Base-by-base conservation (phyloP, 1,284 basidiomycete species). In the Ustilago nuda region DNA sequence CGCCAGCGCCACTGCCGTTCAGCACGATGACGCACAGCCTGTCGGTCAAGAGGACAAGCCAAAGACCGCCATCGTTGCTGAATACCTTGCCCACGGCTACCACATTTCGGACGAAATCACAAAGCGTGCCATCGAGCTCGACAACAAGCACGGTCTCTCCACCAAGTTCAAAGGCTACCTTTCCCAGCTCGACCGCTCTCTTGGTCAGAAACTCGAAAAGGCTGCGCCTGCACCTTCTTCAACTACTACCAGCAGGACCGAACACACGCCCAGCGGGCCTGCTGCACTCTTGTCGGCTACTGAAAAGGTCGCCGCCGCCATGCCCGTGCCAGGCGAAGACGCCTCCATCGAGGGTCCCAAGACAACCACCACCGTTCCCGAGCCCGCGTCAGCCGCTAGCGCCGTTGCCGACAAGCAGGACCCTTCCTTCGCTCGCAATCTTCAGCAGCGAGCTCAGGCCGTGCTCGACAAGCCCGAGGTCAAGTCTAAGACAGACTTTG, bases 21-120 rank as follows among this genome's bases (percentile, higher is more conserved):
- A 54, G 15, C 61, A 66, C 55, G 61, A 71, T 33, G 74, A 73
- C 8, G 46, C 60, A 11, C 66, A 64, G 53, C 66, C 67, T 23
- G 63, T 82, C 32, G 69, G 59, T n/a, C 81, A 82, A 46, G 81
- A 82, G 66, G 79, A 82, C 70, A 82, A 82, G 68, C 81, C 81
- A 8, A 74, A 71, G 66, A 78, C 74, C 6, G 78, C 81, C 59
- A 80, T 81, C 64, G 65, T 82, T 36, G 81, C 81, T 36, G 80
- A 82, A 61, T 75, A 78, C 61, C 73, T 82, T 39, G 81, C 81
- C 32, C 72, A 76, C 65, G 81, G 81, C 43, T 82, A 82, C 76
- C 63, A 64, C 45, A 72, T 83, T 60, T 73, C 67, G 51, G 81
- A 83, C 66, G 80, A 80, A 37, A 70, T 81, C 54, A 75, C 80